Conservation (phyloP, 2,329 filamentous ascomycete species). For the Pyricularia sp. region DNA sequence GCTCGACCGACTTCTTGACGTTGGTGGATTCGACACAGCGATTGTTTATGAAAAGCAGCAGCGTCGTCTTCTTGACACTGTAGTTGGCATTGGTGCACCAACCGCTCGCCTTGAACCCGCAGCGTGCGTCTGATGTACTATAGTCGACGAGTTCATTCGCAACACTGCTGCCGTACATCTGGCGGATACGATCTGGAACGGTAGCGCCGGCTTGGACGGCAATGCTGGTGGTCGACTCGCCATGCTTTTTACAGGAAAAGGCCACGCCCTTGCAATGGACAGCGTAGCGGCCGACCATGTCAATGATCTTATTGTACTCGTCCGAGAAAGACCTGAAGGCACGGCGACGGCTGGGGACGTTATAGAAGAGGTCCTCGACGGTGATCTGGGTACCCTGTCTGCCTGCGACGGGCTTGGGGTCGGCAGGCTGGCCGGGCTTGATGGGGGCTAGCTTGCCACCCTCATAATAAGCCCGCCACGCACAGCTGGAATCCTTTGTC, state of each 20-base stretch:
- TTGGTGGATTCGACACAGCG: slow-evolving; percentile 82
- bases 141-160: slow-evolving; percentile 84
- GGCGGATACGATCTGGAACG: slow-evolving; percentile 74
- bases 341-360: slow-evolving; percentile 75
- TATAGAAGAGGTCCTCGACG: slow-evolving; percentile 96
- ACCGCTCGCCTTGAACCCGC: slow-evolving; percentile 75
- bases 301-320: slow-evolving; percentile 96
- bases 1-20: slow-evolving; percentile 84
- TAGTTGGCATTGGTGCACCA: slow-evolving; percentile 92
- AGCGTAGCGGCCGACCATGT: slow-evolving; percentile 87
- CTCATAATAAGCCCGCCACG: slow-evolving; percentile 83
- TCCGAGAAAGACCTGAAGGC: slow-evolving; percentile 89
- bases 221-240: slow-evolving; percentile 74
- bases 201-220: slow-evolving; percentile 67
- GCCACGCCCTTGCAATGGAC: slow-evolving; percentile 86
- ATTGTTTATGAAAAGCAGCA: slow-evolving; percentile 94
- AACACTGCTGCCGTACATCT: slow-evolving; percentile 75
- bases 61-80: slow-evolving; percentile 76
- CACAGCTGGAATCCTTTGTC: slow-evolving; percentile 77
- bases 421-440: slow-evolving; percentile 79
- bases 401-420: slow-evolving; percentile 82
- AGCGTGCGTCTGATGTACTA: slow-evolving; percentile 59
- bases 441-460: slow-evolving; percentile 71
- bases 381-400: slow-evolving; percentile 89
- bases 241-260: slow-evolving; percentile 95